Evolutionary conservation across 768 basidiomycete species (phyloP), one percentile per base, ranked within the genome.

Genomic region (Polyporus arcularius): DNA sequence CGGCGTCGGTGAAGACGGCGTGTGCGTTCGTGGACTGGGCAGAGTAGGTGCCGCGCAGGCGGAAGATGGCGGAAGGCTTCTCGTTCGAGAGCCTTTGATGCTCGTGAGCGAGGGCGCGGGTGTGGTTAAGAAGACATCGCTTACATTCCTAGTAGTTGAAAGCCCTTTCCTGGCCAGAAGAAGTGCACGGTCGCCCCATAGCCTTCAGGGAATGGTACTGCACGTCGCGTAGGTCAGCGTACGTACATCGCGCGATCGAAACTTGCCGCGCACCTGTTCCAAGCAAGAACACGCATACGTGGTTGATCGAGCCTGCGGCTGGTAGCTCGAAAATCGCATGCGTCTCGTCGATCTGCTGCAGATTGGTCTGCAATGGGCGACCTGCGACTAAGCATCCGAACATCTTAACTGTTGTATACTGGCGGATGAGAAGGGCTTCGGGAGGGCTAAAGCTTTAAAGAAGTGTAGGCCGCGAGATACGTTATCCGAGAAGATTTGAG

Each of bases 1-100:
- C 59, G 30, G 67, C 67, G 45, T 66, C 65, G 40, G 67, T 68
- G 61, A 75, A 76, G 15, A 75, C 67, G 12, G 68, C 70, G 41
- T 73, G 68, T 9, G 74, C 64, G 21, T 67, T 57, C 0, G 74
- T 64, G 2, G 76, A 70, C 11, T 68, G 55, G 0, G 78, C 64
- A n/a, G 76, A 78, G 68, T 85, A 88, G 11, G 82, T 82, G 8
- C 88, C 86, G 4, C 87, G 83, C 26, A 94, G 79, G 26, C 92
- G 90, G 75, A 94, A 94, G 68, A 94, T 92, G 0, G 92, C 90
- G 11, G 91, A 92, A 0, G 92, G 92, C 70, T 94, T 94, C 35
- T 93, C 91, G 70, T 94, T 94, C 14, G 92, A 92, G 28, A 96
- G 80, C 86, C 92, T 94, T 64, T 35, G 10, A 5, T 50, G 42